Evolutionary conservation across 805 yeast genomes (phyloP).

Genomic region (Spathaspora passalidarum): DNA sequence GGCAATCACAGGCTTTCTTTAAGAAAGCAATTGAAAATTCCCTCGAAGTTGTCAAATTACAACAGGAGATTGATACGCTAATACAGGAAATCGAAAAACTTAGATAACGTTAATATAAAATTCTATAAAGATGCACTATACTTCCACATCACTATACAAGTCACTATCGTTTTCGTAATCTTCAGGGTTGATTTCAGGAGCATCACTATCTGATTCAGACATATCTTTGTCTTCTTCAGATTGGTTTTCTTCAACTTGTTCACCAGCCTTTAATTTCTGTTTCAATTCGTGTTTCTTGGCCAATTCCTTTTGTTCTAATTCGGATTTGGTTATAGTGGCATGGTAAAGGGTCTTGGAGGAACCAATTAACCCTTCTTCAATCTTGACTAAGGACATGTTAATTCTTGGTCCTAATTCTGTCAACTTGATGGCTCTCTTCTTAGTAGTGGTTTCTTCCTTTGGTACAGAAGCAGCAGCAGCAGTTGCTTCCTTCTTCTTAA

Average conservation of each 20-base stretch:
- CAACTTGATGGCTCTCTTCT: constrained; percentile 83
- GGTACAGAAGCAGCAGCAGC: constrained; percentile 13
- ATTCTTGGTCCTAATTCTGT: constrained; percentile 93
- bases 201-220: constrained; percentile 25
- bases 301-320: constrained; percentile 54
- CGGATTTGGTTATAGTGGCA: constrained; percentile 60
- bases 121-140: constrained; percentile 6
- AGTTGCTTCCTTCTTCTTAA: constrained; percentile 16
- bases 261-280: constrained; percentile 46
- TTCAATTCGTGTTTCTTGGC: constrained; percentile 66
- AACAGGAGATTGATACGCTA: constrained; percentile 16
- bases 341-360: constrained; percentile 88
- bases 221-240: constrained; percentile 21
- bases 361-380: constrained; percentile 85
- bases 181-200: constrained; percentile 35
- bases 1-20: constrained; percentile 38
- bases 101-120: neutral
- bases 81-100: constrained; percentile 14
- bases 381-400: constrained; percentile 70
- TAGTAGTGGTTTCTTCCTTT: constrained; percentile 17
- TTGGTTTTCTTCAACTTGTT: constrained; percentile 20
- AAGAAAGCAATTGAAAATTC: constrained; percentile 24
- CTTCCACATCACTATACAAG: constrained; percentile 38
- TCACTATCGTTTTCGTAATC: constrained; percentile 53
- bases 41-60: constrained; percentile 20